Base-by-base conservation (phyloP, 2,329 filamentous ascomycete species). In the Westerdykella sp. region DNA sequence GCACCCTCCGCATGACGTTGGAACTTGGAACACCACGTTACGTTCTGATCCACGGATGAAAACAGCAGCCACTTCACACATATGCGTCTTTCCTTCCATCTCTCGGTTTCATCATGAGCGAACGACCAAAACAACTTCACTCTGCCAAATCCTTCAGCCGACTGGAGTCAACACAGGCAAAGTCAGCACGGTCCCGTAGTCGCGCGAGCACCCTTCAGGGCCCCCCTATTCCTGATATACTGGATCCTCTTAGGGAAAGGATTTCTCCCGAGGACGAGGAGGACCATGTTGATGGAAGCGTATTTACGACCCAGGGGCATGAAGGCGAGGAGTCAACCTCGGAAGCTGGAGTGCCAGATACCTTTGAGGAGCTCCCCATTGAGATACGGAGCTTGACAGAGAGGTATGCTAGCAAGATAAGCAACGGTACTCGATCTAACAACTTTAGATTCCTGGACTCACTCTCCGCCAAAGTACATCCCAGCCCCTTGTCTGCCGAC, bases 351-450 rank as follows among this genome's bases (percentile, higher is more conserved):
- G 54, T 73, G 11, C 73, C 85, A 3, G 78, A 87, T 49, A 83
- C 87, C 44, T 83, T 93, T 50, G 87, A 95, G 56, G 86, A 95
- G 59, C 80, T 98, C 34, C 93, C 93, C 12, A 93, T 96, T 58
- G 93, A 98, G 75, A 79, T 98, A 46, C 78, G 93, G 45, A 93
- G 87, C 66, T 72, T 96, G 62, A 88, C 85, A 15, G 91, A 97
- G 67, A 87, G 86, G 87, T 89, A 73, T 28, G 13, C 32, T 14
- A 9, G 6, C 32, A 3, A 35, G 7, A 15, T 15, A 9, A 40
- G 35, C 3, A 11, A 13, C 13, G 13, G 6, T 6, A 28, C 13
- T 9, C 41, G 31, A 30, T 5, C 12, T 36, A 25, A 38, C 41
- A 38, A 45, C 53, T 40, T 52, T 59, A 93, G 88, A 61, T 98